These are phyloP conservation scores for Periconia sp. DNA, from an alignment of 2,329 filamentous ascomycete genomes.

Conservation along the genomic window DNA sequence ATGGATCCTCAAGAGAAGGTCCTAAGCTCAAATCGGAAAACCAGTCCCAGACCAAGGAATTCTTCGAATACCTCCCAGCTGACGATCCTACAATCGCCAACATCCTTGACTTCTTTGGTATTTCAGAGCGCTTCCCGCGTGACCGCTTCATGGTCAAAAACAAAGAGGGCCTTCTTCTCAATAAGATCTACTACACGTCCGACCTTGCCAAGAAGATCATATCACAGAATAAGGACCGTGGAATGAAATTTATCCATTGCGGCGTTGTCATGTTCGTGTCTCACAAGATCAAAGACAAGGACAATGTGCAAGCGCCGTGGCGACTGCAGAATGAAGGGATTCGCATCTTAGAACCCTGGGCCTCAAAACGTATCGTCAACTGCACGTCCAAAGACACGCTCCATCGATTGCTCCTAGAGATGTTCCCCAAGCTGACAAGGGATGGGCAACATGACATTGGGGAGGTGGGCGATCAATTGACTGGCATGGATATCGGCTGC, in stretches of 20 bases:
- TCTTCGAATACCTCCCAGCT: slow-evolving; percentile 85
- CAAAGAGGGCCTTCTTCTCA: slow-evolving; percentile 82
- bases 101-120: slow-evolving; percentile 84
- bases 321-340: slow-evolving; percentile 95
- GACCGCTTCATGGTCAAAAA: slow-evolving; percentile 98
- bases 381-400: slow-evolving; percentile 80
- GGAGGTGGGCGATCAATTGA: slow-evolving; percentile 85
- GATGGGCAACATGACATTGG: slow-evolving; percentile 77
- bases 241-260: slow-evolving; percentile 94
- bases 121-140: slow-evolving; percentile 82
- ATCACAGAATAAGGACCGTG: slow-evolving; percentile 83
- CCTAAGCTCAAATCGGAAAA: slow-evolving; percentile 51
- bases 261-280: slow-evolving; percentile 90
- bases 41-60: slow-evolving; percentile 72
- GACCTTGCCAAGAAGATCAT: slow-evolving; percentile 85
- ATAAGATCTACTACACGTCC: slow-evolving; percentile 97
- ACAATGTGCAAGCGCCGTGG: slow-evolving; percentile 90
- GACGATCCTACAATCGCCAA: slow-evolving; percentile 76
- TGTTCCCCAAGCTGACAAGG: slow-evolving; percentile 89
- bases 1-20: slow-evolving; percentile 18
- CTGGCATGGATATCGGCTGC: slow-evolving; percentile 84
- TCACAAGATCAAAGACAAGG: slow-evolving; percentile 84
- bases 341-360: slow-evolving; percentile 87
- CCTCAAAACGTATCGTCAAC: slow-evolving; percentile 79
- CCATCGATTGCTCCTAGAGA: slow-evolving; percentile 83